Evolutionary conservation across 768 basidiomycete species (phyloP).

Genomic region (Tricholoma bakamatsutake): DNA sequence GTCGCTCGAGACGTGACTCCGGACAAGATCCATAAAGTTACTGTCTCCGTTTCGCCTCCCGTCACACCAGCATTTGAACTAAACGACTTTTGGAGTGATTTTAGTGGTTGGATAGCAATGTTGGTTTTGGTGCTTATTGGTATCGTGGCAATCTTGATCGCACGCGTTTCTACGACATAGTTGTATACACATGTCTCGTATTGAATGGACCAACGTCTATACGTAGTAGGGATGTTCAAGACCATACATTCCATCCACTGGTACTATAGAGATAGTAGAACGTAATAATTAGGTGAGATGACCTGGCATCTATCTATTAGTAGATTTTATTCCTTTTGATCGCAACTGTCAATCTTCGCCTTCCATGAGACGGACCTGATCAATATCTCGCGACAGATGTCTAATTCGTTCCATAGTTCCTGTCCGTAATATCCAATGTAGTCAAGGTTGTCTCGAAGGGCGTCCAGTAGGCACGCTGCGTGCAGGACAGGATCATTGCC

Average conservation of each 20-base stretch:
- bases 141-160: conserved; percentile 7
- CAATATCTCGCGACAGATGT: conserved; percentile 20
- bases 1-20: conserved; percentile 38
- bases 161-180: neutral
- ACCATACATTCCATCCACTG: neutral
- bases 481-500: conserved; percentile 19
- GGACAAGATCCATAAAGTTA: conserved; percentile 42
- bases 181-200: neutral
- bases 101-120: conserved; percentile 22
- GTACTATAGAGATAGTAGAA: neutral
- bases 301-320: neutral
- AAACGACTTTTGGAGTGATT: conserved; percentile 66
- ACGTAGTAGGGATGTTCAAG: neutral
- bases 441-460: conserved; percentile 28
- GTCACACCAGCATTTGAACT: conserved; percentile 43
- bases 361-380: conserved; percentile 16
- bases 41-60: conserved; percentile 52
- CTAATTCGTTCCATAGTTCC: conserved; percentile 29
- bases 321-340: neutral
- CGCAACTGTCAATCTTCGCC: conserved; percentile 9
- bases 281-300: neutral
- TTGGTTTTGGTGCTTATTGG: conserved; percentile 12
- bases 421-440: conserved; percentile 28
- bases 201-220: neutral
- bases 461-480: conserved; percentile 20